Evolutionary conservation across 139 green algal species (phyloP).

Genomic region (Limnomonas spitsbergensis): DNA sequence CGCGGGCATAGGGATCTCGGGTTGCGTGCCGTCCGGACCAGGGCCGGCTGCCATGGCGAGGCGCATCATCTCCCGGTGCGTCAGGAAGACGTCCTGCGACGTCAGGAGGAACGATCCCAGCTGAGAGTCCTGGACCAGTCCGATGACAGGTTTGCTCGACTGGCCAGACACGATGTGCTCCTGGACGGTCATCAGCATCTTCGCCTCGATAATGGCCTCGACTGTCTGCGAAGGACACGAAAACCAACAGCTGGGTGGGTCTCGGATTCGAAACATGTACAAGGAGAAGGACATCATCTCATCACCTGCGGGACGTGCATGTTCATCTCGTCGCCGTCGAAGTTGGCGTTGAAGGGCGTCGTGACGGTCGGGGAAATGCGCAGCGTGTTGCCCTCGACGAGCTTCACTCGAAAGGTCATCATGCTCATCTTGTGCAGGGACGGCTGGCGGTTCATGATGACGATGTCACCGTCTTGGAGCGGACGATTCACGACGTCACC

Average conservation of each 20-base stretch:
- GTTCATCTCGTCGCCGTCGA: conserved; percentile 99
- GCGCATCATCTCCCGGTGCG: conserved; percentile 26
- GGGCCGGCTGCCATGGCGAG: not conserved
- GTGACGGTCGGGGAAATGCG: conserved; percentile 74
- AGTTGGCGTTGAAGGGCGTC: conserved; percentile 96
- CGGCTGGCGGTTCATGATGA: conserved; percentile 97
- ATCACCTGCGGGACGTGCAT: conserved; percentile 86
- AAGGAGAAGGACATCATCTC: not conserved
- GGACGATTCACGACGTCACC: conserved; percentile 61
- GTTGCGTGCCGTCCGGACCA: conserved; percentile 22
- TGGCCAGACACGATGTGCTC: conserved; percentile 91
- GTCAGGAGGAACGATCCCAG: conserved; percentile 9
- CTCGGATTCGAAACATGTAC: no score
- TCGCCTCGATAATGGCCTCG: conserved; percentile 80
- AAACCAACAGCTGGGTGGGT: no score
- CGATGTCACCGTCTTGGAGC: conserved; percentile 87
- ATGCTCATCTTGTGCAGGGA: conserved; percentile 98
- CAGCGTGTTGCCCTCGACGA: conserved; percentile 69
- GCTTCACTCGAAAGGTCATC: conserved; percentile 75
- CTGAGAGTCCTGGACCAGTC: conserved; percentile 69
- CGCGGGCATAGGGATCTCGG: not conserved
- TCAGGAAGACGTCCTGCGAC: not conserved
- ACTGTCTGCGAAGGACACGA: no score
- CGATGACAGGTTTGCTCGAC: conserved; percentile 85
- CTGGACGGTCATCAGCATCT: conserved; percentile 92